phyloP scores from a whole-genome alignment of 257 asterid genomes.

The Salvia hispanica region DNA sequence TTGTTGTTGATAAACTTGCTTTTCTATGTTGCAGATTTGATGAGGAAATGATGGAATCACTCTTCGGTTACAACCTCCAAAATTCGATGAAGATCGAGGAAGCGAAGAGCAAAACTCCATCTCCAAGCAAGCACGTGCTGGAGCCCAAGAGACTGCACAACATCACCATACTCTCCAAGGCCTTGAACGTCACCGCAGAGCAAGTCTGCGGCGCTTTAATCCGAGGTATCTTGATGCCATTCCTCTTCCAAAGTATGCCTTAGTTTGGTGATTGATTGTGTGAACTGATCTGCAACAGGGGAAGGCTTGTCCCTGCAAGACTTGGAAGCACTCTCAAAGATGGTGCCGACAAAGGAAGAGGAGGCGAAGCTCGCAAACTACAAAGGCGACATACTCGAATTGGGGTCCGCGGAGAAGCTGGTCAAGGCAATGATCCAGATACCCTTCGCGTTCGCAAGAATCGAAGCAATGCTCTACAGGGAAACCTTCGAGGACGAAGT shows the following conservation, averaged over 20 bases:
- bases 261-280: too few species aligned
- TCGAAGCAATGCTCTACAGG: slow-evolving; percentile 85
- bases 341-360: slow-evolving; percentile 90
- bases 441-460: slow-evolving; percentile 74
- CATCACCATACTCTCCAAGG: slow-evolving; percentile 87
- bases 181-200: slow-evolving; percentile 68
- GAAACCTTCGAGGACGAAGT: slow-evolving; percentile 90
- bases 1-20: not conserved
- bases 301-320: slow-evolving; percentile 83
- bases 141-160: slow-evolving; percentile 95
- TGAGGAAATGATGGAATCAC: slow-evolving; percentile 92
- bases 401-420: slow-evolving; percentile 87
- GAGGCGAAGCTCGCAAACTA: slow-evolving; percentile 67
- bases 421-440: slow-evolving; percentile 73
- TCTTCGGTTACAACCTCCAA: slow-evolving; percentile 85
- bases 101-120: slow-evolving; percentile 69
- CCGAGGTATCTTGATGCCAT: slow-evolving; percentile 46
- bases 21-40: slow-evolving; percentile 64
- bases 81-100: slow-evolving; percentile 62
- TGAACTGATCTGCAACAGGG: slow-evolving; percentile 43
- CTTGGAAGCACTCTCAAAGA: slow-evolving; percentile 81
- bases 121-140: slow-evolving; percentile 87
- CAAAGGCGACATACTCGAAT: slow-evolving; percentile 66
- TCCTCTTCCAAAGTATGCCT: too few species aligned
- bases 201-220: slow-evolving; percentile 79